These are phyloP conservation scores for Gaeumannomyces sp. DNA, from an alignment of 2,329 filamentous ascomycete genomes.

Conservation along the genomic window DNA sequence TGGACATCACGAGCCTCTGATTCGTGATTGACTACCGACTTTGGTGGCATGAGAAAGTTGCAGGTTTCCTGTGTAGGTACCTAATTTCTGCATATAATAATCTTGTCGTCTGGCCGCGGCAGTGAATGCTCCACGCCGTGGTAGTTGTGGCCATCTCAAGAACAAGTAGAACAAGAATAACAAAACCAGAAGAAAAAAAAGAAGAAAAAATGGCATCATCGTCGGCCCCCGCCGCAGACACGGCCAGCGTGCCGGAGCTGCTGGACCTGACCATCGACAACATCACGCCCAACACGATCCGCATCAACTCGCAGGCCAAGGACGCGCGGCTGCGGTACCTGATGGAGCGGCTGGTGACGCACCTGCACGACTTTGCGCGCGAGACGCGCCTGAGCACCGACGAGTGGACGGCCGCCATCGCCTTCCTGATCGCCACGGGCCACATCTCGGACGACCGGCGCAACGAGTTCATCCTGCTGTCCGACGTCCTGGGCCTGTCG, in stretches of 20 bases:
- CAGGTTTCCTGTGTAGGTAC: no score
- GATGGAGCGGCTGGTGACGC: conserved; percentile 65
- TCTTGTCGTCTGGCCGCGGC: no score
- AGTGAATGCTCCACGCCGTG: no score
- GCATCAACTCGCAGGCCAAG: conserved; percentile 65
- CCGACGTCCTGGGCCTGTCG: conserved; percentile 72
- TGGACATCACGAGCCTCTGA: not conserved
- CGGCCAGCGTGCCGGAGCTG: conserved; percentile 15
- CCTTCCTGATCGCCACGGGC: conserved; percentile 66
- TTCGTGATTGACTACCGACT: not conserved
- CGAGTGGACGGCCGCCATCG: conserved; percentile 71
- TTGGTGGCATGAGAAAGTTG: no score
- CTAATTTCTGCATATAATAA: no score
- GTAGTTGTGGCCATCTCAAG: no score
- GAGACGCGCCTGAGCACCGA: conserved; percentile 69
- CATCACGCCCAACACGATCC: conserved; percentile 69
- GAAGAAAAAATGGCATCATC: not conserved
- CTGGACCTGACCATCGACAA: conserved; percentile 69
- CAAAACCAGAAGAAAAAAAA: not conserved
- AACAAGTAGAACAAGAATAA: not conserved
- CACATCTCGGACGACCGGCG: conserved; percentile 69
- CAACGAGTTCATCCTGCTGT: conserved; percentile 78
- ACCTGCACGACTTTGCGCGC: conserved; percentile 76
- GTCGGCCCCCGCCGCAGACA: not conserved
- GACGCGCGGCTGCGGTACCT: conserved; percentile 65